Base-by-base conservation (phyloP, 345 rosid genomes). In the Gossypium ekmanianum region DNA sequence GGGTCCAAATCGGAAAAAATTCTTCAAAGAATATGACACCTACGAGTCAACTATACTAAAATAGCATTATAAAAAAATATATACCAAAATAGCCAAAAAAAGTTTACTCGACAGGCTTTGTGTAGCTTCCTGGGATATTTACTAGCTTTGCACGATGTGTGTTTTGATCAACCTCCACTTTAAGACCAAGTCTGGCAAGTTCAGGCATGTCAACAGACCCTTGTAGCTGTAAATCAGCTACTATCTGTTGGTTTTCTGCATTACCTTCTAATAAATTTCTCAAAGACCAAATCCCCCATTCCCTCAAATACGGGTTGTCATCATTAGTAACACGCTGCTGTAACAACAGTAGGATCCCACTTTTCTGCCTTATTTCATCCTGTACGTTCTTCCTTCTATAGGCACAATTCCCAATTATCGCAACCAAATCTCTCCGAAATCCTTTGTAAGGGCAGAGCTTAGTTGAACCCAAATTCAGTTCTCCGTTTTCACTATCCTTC, bases 261-360 rank as follows among this genome's bases (percentile, higher is more conserved):
- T 92, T 92, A 69, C 94, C 92, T 81, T 91, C 93, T 79, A 91
- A 68, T 58, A 92, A 34, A 77, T 92, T 92, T 79, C 94, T 88
- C 68, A 84, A 65, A 7, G 87, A 74, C 95, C 91, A 94, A 68
- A 94, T 87, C 13, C 94, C 91, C 98, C 97, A 92, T 78, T 92
- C 98, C 74, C 94, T 91, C 77, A 90, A 61, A 80, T 85, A 92
- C 0, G 88, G 90, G 82, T 92, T 92, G 11, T 90, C 91, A 78
- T 91, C 94, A 63, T 90, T 94, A 0, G 81, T 69, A 56, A 90
- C 93, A 72, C 98, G 91, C 63, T 92, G 95, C 75, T 89, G 98
- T 73, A 91, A 64, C 77, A 94, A 75, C 58, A 91, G n/a, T 12
- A 84, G 76, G 57, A 91, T 75, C 58, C 88, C 92, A 70, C 84